Evolutionary conservation across 345 rosid species (phyloP), one percentile per base, ranked within the genome.

Genomic region (Brassica juncea): DNA sequence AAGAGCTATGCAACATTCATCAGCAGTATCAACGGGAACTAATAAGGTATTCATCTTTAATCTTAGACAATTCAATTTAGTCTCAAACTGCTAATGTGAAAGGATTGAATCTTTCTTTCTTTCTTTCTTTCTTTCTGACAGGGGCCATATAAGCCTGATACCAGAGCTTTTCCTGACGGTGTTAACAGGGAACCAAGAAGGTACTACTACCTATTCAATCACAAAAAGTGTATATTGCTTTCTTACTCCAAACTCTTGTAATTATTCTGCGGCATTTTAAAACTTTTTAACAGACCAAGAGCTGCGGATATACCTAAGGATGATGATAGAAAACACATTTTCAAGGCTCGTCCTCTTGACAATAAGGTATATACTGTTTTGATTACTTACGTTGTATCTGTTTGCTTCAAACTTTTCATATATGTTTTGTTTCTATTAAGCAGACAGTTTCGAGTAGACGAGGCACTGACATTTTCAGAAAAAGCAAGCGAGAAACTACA

Each of bases 1-100:
- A 78, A 92, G 99, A 87, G 98, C 98, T 57, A 86, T 86, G 88
- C 94, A 89, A 71, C 94, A 89, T 76, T 78, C 84, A 11, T 76
- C 87, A 74, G 81, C 84, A 76, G 83, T 85, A 65, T 72, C 89
- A 68, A 80, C 89, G 2, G 82, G 74, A 67, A 78, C 65, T 84
- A 81, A 81, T 37, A 8, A 8, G 57, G 44, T 69, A 42, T 6
- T 79, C 30, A 59, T 57, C 49, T 65, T 2, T 79, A 31, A 69
- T 19, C 19, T 65, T 65, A 3, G 15, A 54, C 23, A 66, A 63
- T 19, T 78, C 35, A 23, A 28, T 5, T 25, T 12, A 65, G 14
- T 72, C 49, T 23, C 25, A 23, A 23, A 23, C 25, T 23, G 25
- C 7, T 66, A 55, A 44, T 30, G 9, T 11, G 32, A 31, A 31